Conservation (phyloP, 192 early-diverging fungal genomes). For the Dimargaris cristalligena region DNA sequence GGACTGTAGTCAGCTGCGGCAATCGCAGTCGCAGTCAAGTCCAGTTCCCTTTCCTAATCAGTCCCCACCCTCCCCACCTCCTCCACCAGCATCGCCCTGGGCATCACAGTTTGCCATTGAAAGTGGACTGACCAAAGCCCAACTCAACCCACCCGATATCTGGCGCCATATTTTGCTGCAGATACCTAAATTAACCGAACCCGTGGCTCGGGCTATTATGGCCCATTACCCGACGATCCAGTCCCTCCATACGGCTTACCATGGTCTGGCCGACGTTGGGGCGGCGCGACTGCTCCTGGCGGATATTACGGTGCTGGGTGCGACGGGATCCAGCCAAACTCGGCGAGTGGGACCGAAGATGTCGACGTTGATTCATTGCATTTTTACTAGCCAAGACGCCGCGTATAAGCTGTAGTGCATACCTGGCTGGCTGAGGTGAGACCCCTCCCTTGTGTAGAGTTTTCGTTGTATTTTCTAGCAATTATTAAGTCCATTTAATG, state of each 20-base stretch:
- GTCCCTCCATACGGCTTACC: slow-evolving; percentile 5
- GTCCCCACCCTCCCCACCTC: neutral
- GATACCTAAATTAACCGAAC: neutral
- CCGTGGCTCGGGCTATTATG: slow-evolving; percentile 2
- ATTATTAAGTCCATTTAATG: too few species aligned
- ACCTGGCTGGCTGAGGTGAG: too few species aligned
- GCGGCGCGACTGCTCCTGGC: neutral
- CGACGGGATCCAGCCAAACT: neutral
- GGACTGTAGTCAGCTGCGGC: neutral
- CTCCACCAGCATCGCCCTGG: neutral
- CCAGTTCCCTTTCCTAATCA: neutral
- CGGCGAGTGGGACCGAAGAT: neutral
- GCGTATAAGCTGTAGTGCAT: neutral
- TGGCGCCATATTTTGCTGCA: slow-evolving; percentile 6
- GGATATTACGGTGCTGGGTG: neutral
- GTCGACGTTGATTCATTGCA: neutral
- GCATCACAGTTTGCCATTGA: slow-evolving; percentile 1
- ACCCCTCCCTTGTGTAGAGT: too few species aligned
- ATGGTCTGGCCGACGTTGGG: neutral
- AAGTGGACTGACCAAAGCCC: slow-evolving; percentile 2
- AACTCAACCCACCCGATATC: neutral
- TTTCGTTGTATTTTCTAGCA: too few species aligned
- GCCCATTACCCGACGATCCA: slow-evolving; percentile 5
- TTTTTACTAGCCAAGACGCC: neutral
- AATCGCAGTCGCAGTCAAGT: neutral